Evolutionary conservation across 805 yeast species (phyloP).

Genomic region (Cyberlindnera lachancei): DNA sequence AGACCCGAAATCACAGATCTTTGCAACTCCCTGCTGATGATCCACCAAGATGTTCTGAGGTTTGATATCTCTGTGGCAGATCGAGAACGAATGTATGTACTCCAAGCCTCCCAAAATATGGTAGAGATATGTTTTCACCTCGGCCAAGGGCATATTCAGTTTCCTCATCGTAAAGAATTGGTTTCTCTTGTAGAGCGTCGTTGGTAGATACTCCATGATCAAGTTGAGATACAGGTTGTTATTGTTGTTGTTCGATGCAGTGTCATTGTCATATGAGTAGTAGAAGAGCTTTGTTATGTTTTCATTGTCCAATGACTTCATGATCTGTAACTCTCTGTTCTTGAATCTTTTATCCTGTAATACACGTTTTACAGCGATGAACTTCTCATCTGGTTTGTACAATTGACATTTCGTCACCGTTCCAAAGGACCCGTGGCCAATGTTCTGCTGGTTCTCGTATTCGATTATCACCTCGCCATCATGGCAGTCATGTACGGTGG

Average conservation of each 20-base stretch:
- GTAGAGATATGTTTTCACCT: constrained; percentile 78
- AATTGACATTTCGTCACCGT: constrained; percentile 88
- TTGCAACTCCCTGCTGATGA: constrained; percentile 76
- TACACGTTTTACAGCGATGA: constrained; percentile 94
- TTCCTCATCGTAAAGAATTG: constrained; percentile 75
- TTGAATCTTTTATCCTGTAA: constrained; percentile 91
- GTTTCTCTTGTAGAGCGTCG: constrained; percentile 84
- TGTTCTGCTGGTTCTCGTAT: constrained; percentile 79
- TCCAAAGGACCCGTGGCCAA: constrained; percentile 99
- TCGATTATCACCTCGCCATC: constrained; percentile 38
- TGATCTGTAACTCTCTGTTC: constrained; percentile 90
- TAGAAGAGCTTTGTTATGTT: constrained; percentile 85
- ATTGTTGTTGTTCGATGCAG: constrained; percentile 24
- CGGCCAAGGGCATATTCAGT: constrained; percentile 79
- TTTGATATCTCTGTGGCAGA: constrained; percentile 90
- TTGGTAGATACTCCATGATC: constrained; percentile 91
- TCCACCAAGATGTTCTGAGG: constrained; percentile 86
- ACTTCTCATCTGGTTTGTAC: constrained; percentile 55
- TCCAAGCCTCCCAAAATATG: constrained; percentile 71
- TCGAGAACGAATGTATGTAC: constrained; percentile 69
- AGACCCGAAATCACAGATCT: constrained; percentile 93
- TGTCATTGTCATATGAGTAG: constrained; percentile 75
- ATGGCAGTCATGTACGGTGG: constrained; percentile 7
- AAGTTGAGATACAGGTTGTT: constrained; percentile 86
- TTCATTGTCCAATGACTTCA: constrained; percentile 81